Base-by-base conservation (phyloP, 768 basidiomycete genomes). In the Suillus lakei region DNA sequence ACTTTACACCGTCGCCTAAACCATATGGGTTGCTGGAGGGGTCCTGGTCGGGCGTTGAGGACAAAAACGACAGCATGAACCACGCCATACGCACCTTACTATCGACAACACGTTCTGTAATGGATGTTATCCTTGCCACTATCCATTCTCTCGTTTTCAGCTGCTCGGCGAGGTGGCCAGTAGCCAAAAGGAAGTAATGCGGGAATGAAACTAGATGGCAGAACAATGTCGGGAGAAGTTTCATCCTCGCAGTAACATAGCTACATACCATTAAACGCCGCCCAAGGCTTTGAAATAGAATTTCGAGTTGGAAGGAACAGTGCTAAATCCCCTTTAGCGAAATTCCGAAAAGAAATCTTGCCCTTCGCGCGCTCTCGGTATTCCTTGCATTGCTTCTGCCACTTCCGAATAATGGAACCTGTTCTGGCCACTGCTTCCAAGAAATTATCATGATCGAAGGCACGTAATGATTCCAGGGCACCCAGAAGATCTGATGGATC, bases 341-440 rank as follows among this genome's bases (percentile, higher is more conserved):
- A 99, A 79, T 96, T 97, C 70, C 95, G 84, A 78, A 98, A 98
- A 0, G 96, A 92, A 63, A 99, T 97, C 79, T 98, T 98, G 64
- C 96, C 94, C 78, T 92, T 95, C 18, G 96, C 92, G n/a, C 93
- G 88, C 69, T 99, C 97, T 53, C 96, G 85, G 65, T 98, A 99
- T 69, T 95, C 91, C 74, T 95, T 97, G 80, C 95, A 97, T 74
- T 96, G 95, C 75, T 95, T 98, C 80, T 96, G 93, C 95, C 96
- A 99, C 75, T 97, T 98, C 63, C 93, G 90, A 65, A 96, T 92
- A 12, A 93, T 91, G 16, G 91, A 86, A n/a, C 91, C 90, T 13
- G 90, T 88, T 75, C 95, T 94, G 63, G 83, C 80, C 51, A 98
- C 86, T 0, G 89, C 88, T 60, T 97, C 96, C 58, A 93, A 77